phyloP scores from a whole-genome alignment of 2,329 filamentous ascomycete genomes.

The Rhytidhysteron rufulum region DNA sequence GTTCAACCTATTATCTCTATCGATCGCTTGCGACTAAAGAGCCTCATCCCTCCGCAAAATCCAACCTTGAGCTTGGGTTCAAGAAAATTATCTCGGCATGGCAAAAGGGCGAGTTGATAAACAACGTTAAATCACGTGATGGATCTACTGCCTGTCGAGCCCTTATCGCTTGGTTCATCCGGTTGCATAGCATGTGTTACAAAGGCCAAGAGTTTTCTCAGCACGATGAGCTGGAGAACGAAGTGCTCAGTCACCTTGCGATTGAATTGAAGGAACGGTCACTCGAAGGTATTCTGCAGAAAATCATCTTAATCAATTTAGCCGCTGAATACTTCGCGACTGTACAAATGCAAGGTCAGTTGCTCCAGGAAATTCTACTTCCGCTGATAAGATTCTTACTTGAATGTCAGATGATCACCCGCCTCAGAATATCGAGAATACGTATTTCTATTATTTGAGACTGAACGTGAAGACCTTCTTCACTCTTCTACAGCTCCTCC shows the following conservation, averaged over 20 bases:
- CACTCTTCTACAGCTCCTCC: slow-evolving; percentile 65
- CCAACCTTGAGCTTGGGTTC: slow-evolving; percentile 79
- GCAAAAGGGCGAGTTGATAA: slow-evolving; percentile 52
- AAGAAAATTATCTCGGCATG: slow-evolving; percentile 58
- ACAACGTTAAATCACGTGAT: slow-evolving; percentile 32
- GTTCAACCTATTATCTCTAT: slow-evolving; percentile 86
- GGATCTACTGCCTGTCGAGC: slow-evolving; percentile 58
- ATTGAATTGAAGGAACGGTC: slow-evolving; percentile 67
- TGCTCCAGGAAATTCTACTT: neutral
- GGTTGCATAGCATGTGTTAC: slow-evolving; percentile 80
- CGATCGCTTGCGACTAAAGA: slow-evolving; percentile 71
- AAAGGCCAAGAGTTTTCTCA: slow-evolving; percentile 70
- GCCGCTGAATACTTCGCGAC: slow-evolving; percentile 73
- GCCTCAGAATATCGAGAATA: slow-evolving; percentile 29
- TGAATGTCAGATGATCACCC: slow-evolving; percentile 12
- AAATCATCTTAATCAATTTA: slow-evolving; percentile 82
- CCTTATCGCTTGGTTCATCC: slow-evolving; percentile 76
- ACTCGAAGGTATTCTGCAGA: slow-evolving; percentile 64
- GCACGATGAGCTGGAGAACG: slow-evolving; percentile 77
- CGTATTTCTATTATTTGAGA: slow-evolving; percentile 62
- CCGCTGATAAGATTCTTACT: neutral
- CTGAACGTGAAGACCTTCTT: slow-evolving; percentile 77
- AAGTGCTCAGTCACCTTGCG: slow-evolving; percentile 75
- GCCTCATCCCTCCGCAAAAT: slow-evolving; percentile 69
- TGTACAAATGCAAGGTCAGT: slow-evolving; percentile 55